Evolutionary conservation across 345 rosid genomes (phyloP), one percentile per base, ranked within the genome.

Genomic region (Acer yangbiense): DNA sequence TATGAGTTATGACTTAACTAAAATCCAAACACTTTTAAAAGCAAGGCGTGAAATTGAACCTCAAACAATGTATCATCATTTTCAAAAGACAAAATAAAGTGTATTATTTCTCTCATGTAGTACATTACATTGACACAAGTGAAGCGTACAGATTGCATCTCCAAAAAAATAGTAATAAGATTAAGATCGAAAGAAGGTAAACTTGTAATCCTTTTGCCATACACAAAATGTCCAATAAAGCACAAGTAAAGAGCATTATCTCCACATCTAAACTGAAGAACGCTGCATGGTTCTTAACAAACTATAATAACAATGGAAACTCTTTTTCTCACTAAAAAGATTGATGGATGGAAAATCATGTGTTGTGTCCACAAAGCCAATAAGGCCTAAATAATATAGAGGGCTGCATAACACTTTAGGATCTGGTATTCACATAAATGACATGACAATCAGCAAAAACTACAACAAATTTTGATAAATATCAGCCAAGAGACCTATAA

Each of bases 21-120:
- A 43, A 74, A 13, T 61, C 21, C 9, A 43, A 35, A 65, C 65
- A 25, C 11, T 41, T 60, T 23, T 21, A 77, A 65, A 62, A 43
- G 43, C 50, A 75, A 17, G 63, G 77, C 25, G 16, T 7, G 23
- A 68, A 70, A 39, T 41, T 43, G 46, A 39, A 71, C 70, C 50
- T 2, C 14, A 25, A 44, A 62, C 16, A 25, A 60, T 16, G 44
- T 8, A 25, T 7, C 17, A 2, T 2, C 63, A 50, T 29, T 65
- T 48, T 50, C 46, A 52, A 29, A 41, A 48, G 7, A 52, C 32
- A 32, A 35, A 35, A 32, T 6, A 61, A 43, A 14, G 25, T 14
- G 9, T 61, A 1, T 3, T 25, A 12, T 18, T 43, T 60, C 44
- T 63, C 29, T 8, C 64, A 18, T 25, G 21, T 16, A 44, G 60